Evolutionary conservation across 805 yeast species (phyloP).

Genomic region (Saccharomycopsis fodiens): DNA sequence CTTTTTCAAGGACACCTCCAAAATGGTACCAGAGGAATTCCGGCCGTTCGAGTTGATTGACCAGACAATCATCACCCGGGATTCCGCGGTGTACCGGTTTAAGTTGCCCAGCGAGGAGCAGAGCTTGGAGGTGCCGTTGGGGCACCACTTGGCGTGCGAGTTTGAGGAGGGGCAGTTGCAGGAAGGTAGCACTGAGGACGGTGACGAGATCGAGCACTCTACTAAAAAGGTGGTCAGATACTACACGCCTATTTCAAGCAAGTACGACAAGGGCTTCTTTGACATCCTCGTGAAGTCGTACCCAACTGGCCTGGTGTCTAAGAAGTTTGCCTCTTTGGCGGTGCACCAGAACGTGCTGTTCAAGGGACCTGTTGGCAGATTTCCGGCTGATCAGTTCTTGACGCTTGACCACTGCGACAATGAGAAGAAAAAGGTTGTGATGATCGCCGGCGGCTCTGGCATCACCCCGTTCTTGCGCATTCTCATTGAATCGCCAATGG

Average conservation of each 20-base stretch:
- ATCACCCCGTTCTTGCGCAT: conserved; percentile 87
- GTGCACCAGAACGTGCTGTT: conserved; percentile 64
- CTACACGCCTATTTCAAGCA: conserved; percentile 71
- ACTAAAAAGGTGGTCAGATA: conserved; percentile 45
- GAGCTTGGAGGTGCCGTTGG: conserved; percentile 59
- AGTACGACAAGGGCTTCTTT: conserved; percentile 63
- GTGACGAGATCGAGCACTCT: conserved; percentile 28
- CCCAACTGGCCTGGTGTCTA: conserved; percentile 62
- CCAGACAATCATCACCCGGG: conserved; percentile 63
- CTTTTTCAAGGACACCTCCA: conserved; percentile 28
- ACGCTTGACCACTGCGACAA: conserved; percentile 18
- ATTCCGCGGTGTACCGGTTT: conserved; percentile 68
- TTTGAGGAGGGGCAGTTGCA: conserved; percentile 22
- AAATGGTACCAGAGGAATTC: conserved; percentile 48
- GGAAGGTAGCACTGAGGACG: conserved; percentile 27
- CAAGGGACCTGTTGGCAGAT: conserved; percentile 75
- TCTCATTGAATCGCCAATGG: conserved; percentile 58
- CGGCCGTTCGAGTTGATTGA: conserved; percentile 62
- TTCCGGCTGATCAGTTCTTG: conserved; percentile 38
- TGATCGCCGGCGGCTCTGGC: conserved; percentile 84
- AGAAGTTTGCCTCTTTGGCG: conserved; percentile 51
- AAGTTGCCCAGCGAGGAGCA: conserved; percentile 54
- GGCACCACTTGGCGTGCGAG: conserved; percentile 63
- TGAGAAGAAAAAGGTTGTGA: conserved; percentile 53
- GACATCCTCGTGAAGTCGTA: conserved; percentile 75